Base-by-base conservation (phyloP, 2,329 filamentous ascomycete species). In the Tolypocladium inflatum region DNA sequence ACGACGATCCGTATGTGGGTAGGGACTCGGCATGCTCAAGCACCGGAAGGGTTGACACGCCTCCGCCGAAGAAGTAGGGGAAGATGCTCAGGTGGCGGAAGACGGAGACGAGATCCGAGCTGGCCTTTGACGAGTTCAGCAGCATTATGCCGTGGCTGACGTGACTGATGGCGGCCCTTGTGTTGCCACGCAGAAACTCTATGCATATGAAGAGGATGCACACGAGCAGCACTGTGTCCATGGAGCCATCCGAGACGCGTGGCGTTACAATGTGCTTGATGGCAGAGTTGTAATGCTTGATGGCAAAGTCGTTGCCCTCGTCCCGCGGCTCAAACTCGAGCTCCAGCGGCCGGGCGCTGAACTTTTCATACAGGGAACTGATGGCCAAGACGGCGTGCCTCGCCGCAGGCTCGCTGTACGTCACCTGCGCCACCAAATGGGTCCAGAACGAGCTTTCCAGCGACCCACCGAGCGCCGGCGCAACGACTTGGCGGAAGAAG, bases 131-230 rank as follows among this genome's bases (percentile, higher is more conserved):
- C 0, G 61, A 62, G 55, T 71, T 70, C 8, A 75, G 65, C 1
- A 78, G 67, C 19, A 61, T 61, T 19, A 75, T 66, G 11, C 75
- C 76, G 57, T 77, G 74, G 0, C 66, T 66, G 5, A 68, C 70
- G 57, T 78, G 76, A 10, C 65, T 65, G 5, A 71, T 66, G 1
- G 74, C 75, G 4, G 67, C 65, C 7, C 67, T 61, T 21, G 63
- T 64, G 62, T 77, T 68, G 10, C 70, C 73, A 1, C 71, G 70
- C 1, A 78, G 63, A 57, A 75, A 71, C 60, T 78, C 76, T 56
- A 78, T 73, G 60, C 74, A 78, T 41, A 74, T 67, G 58, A 78
- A 78, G 19, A 78, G 63, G 2, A 76, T 59, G 58, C 75, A 78
- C 0, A 74, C 69, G 0, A 76, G 58, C 3, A 78, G 62, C 3